Evolutionary conservation across 352 stramenopile species (phyloP).

Genomic region (Globisporangium uncinulatum): DNA sequence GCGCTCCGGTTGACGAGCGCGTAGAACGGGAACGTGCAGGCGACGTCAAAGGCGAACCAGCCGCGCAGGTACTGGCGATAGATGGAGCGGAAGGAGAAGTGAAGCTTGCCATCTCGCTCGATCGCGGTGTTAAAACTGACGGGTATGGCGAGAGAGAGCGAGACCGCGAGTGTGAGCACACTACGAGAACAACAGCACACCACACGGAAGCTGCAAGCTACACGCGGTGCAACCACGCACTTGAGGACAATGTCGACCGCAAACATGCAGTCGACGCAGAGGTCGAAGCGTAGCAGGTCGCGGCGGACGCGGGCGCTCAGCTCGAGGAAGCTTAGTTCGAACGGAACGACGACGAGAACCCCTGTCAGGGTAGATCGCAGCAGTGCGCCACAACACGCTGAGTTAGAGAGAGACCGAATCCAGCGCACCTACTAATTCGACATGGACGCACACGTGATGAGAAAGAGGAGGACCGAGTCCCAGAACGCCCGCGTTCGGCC

Average conservation of each 20-base stretch:
- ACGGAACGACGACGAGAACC: constrained; percentile 55
- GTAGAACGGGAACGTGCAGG: constrained; percentile 73
- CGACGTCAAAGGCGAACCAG: constrained; percentile 55
- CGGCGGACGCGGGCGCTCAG: constrained; percentile 25
- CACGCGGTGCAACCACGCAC: constrained; percentile 19
- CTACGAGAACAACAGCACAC: neutral
- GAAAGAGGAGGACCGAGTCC: constrained; percentile 44
- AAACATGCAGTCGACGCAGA: constrained; percentile 65
- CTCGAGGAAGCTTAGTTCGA: constrained; percentile 64
- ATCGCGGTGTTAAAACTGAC: constrained; percentile 69
- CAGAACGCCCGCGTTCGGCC: constrained; percentile 45
- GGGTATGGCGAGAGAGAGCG: neutral
- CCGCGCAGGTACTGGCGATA: constrained; percentile 37
- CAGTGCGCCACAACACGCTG: too few relatives aligned
- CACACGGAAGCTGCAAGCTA: neutral
- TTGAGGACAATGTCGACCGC: constrained; percentile 64
- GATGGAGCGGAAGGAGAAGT: constrained; percentile 58
- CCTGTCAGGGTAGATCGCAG: constrained; percentile 16
- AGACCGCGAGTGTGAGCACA: neutral
- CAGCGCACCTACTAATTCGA: too few relatives aligned
- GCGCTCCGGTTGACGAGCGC: constrained; percentile 35
- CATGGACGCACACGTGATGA: constrained; percentile 58
- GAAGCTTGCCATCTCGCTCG: constrained; percentile 63
- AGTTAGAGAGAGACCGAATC: too few relatives aligned
- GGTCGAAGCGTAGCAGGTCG: constrained; percentile 42